Evolutionary conservation across 2,329 filamentous ascomycete genomes (phyloP).

Genomic region (Lasiodiplodia gonubiensis): DNA sequence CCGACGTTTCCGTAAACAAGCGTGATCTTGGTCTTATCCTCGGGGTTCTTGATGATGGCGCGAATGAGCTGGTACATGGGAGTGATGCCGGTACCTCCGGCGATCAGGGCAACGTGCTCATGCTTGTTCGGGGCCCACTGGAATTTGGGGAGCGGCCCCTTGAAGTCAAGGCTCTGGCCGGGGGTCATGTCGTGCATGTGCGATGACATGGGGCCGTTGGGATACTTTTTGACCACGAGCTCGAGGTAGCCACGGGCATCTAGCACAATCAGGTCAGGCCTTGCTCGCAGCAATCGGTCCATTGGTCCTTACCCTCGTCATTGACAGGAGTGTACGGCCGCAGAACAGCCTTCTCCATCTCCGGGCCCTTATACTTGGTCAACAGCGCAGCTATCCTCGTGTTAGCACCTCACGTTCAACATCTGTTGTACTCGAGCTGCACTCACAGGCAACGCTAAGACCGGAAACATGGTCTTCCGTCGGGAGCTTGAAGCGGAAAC

Average conservation of each 20-base stretch:
- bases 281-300: not conserved
- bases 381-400: slow-evolving; percentile 69
- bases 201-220: slow-evolving; percentile 86
- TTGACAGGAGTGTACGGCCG: slow-evolving; percentile 92
- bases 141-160: slow-evolving; percentile 96
- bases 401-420: not conserved
- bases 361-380: slow-evolving; percentile 87
- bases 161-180: slow-evolving; percentile 85
- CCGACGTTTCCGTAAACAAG: slow-evolving; percentile 89
- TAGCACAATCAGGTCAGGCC: slow-evolving; percentile 42
- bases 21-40: slow-evolving; percentile 97
- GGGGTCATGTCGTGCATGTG: slow-evolving; percentile 84
- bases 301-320: slow-evolving; percentile 70
- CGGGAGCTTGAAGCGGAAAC: slow-evolving; percentile 83
- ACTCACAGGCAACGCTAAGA: slow-evolving; percentile 73
- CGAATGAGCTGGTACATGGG: slow-evolving; percentile 96
- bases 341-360: slow-evolving; percentile 82
- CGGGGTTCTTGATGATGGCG: slow-evolving; percentile 92
- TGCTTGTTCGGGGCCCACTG: slow-evolving; percentile 91
- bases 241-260: slow-evolving; percentile 81
- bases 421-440: not conserved
- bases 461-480: slow-evolving; percentile 85
- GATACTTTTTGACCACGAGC: slow-evolving; percentile 90
- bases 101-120: slow-evolving; percentile 82
- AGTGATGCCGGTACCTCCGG: slow-evolving; percentile 96